These are phyloP conservation scores for Penstemon barbatus DNA, from an alignment of 257 asterid genomes.

Conservation along the genomic window DNA sequence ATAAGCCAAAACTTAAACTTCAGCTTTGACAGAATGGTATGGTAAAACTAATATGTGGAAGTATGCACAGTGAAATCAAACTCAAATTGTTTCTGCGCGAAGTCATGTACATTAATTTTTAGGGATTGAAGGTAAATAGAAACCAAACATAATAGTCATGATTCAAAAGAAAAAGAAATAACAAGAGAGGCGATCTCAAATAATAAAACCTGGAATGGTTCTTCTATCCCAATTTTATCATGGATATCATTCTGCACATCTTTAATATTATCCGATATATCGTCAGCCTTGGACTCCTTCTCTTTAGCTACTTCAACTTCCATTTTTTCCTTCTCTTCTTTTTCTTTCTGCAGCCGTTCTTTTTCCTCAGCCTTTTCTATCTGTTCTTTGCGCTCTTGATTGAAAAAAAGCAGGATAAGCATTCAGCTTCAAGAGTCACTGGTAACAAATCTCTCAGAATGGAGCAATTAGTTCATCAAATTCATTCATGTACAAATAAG, in stretches of 20 bases:
- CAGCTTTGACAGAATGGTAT: not conserved
- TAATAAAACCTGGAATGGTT: slow-evolving; percentile 50
- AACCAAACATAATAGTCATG: too few species aligned
- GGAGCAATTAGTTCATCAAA: too few species aligned
- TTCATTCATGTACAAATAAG: too few species aligned
- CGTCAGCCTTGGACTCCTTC: slow-evolving; percentile 41
- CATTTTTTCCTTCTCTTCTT: slow-evolving; percentile 68
- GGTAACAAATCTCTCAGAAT: too few species aligned
- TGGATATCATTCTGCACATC: slow-evolving; percentile 41
- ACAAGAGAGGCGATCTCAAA: slow-evolving; percentile 23
- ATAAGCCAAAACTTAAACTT: slow-evolving; percentile 7
- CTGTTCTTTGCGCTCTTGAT: slow-evolving; percentile 78
- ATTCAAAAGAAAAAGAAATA: too few species aligned
- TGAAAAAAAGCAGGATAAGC: slow-evolving; percentile 26
- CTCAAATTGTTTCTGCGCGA: not conserved
- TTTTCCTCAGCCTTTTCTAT: slow-evolving; percentile 92
- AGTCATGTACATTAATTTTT: too few species aligned
- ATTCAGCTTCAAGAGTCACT: not conserved
- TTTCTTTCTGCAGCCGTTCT: slow-evolving; percentile 76
- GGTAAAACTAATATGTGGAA: slow-evolving; percentile 19
- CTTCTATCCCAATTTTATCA: slow-evolving; percentile 43
- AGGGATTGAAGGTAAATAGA: too few species aligned
- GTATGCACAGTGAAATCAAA: slow-evolving; percentile 7
- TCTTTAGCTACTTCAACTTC: slow-evolving; percentile 57
- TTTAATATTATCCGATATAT: slow-evolving; percentile 48